Conservation (phyloP, 1,284 basidiomycete species). For the Irpex sp. region DNA sequence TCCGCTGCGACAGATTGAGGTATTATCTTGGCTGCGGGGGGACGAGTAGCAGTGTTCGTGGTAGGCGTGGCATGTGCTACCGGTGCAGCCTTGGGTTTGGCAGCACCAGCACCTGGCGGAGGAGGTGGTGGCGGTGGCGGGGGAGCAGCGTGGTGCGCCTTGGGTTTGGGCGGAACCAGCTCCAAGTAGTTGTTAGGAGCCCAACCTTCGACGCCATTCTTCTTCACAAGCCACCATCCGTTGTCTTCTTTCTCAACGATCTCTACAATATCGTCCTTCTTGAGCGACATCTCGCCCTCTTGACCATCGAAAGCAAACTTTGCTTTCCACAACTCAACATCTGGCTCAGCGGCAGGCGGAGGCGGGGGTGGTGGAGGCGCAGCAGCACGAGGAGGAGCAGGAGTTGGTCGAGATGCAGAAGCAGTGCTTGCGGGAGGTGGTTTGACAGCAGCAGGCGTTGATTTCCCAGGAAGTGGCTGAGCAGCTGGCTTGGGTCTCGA, state of each 20-base stretch:
- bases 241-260: conserved; percentile 88
- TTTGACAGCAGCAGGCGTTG: conserved; percentile 27
- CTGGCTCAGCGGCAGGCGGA: conserved; percentile 56
- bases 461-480: conserved; percentile 56
- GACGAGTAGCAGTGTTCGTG: conserved; percentile 28
- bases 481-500: conserved; percentile 55
- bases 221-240: conserved; percentile 97
- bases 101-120: conserved; percentile 34
- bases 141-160: conserved; percentile 59
- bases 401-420: conserved; percentile 28
- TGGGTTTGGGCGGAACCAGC: conserved; percentile 61
- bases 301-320: conserved; percentile 90
- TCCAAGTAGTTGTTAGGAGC: conserved; percentile 94
- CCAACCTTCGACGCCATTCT: conserved; percentile 86
- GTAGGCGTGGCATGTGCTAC: conserved; percentile 22
- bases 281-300: conserved; percentile 86
- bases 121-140: conserved; percentile 62
- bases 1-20: conserved; percentile 48
- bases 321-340: conserved; percentile 78
- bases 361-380: conserved; percentile 47
- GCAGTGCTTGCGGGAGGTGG: conserved; percentile 24
- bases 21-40: conserved; percentile 32
- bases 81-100: conserved; percentile 24
- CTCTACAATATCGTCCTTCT: conserved; percentile 91
- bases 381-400: conserved; percentile 51